phyloP scores from a whole-genome alignment of 129 eudicot species.

The Centaurea solstitialis region DNA sequence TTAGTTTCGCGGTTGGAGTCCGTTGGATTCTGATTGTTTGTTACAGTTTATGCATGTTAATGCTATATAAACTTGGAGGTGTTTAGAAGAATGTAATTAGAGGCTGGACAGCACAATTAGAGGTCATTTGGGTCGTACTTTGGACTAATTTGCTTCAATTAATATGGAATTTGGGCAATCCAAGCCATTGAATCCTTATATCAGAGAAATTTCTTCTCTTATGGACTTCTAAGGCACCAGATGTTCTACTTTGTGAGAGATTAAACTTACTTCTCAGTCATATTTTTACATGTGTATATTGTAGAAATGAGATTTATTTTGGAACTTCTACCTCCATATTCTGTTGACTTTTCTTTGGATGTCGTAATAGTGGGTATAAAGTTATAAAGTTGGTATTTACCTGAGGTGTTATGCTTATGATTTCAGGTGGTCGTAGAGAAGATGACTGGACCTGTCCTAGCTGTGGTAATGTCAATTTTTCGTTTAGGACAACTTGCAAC shows the following conservation, averaged over 20 bases:
- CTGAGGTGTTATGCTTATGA: slow-evolving; percentile 19
- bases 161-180: neutral
- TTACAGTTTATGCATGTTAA: neutral
- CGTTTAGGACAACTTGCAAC: slow-evolving; percentile 92
- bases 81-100: neutral
- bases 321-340: neutral
- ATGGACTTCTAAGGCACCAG: neutral
- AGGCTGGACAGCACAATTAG: neutral
- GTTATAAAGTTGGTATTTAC: neutral
- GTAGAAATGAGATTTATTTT: neutral
- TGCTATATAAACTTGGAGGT: neutral
- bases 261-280: neutral
- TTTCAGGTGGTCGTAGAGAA: slow-evolving; percentile 89
- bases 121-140: neutral
- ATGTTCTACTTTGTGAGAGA: neutral
- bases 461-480: slow-evolving; percentile 94
- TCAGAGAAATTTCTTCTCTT: neutral
- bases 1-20: neutral
- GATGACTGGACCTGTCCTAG: slow-evolving; percentile 99
- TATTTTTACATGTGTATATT: neutral
- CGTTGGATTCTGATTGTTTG: neutral
- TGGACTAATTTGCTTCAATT: neutral
- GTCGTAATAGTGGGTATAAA: neutral
- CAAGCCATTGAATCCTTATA: neutral
- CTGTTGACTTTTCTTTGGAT: neutral